Percentiles rank a stretch among this genome's conserved stretches.
phyloP scores from a whole-genome alignment of 164 flowering plant genomes.

The Berberis vulgaris region DNA sequence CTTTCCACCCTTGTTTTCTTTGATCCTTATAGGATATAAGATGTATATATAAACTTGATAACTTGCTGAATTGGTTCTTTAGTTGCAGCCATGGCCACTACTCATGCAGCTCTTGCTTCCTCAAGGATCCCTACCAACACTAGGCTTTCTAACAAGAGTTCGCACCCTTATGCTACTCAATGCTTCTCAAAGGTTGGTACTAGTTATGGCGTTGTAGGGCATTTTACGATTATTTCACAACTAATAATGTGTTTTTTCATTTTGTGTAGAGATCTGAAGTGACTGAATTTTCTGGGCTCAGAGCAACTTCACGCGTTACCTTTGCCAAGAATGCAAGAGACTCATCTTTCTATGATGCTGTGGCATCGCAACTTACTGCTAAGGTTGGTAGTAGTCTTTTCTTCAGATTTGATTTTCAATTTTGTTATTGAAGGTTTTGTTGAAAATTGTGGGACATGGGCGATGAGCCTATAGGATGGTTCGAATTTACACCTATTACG shows the following conservation, averaged over 20 bases:
- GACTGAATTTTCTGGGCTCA: constrained; percentile 68
- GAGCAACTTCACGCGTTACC: constrained; percentile 44
- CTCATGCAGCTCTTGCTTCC: constrained; percentile 85
- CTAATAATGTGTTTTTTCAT: not conserved
- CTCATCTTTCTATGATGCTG: constrained; percentile 59
- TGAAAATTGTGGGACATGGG: too few relatives aligned
- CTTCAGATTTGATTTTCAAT: too few relatives aligned
- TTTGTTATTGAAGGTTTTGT: too few relatives aligned
- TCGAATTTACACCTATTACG: too few relatives aligned
- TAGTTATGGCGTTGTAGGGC: too few relatives aligned
- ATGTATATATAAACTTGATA: constrained; percentile 12
- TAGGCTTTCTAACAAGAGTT: constrained; percentile 45
- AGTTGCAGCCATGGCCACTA: constrained; percentile 73
- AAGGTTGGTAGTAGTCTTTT: constrained; percentile 30
- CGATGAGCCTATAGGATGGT: too few relatives aligned
- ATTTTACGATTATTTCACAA: too few relatives aligned
- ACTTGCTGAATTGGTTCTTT: constrained; percentile 1
- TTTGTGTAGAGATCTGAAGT: constrained; percentile 56
- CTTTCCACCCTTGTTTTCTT: constrained; percentile 2
- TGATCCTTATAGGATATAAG: not conserved
- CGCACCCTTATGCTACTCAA: constrained; percentile 26
- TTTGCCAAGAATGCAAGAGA: constrained; percentile 42
- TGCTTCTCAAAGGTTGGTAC: constrained; percentile 56
- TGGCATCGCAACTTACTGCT: constrained; percentile 64
- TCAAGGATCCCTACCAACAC: constrained; percentile 67